phyloP scores from a whole-genome alignment of 805 yeast species.

The Phaffomyces opuntiae region DNA sequence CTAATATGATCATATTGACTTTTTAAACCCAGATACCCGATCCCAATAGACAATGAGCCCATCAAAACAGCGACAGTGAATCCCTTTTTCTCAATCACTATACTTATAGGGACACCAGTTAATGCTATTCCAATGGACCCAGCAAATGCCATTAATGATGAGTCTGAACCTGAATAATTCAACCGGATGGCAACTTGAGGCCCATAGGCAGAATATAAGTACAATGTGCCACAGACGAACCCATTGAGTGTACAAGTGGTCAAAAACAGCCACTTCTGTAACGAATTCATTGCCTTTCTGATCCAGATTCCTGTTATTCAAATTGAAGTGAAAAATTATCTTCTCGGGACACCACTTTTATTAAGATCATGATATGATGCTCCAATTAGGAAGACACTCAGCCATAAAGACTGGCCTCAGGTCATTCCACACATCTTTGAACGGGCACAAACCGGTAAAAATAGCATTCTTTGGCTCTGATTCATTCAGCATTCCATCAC shows the following conservation, averaged over 20 bases:
- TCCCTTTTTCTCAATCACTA: constrained; percentile 56
- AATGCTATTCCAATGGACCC: constrained; percentile 63
- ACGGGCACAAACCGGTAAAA: constrained; percentile 3
- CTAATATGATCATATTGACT: constrained; percentile 39
- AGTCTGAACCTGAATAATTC: constrained; percentile 51
- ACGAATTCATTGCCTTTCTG: background rate
- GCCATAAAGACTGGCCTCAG: background rate
- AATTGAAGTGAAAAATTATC: too few species aligned
- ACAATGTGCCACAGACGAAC: constrained; percentile 65
- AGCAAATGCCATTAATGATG: constrained; percentile 56
- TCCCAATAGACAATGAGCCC: constrained; percentile 42
- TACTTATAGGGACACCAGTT: constrained; percentile 63
- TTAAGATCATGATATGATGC: too few species aligned
- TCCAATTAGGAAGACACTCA: too few species aligned
- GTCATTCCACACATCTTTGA: background rate
- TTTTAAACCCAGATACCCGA: constrained; percentile 52
- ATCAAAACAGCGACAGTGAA: constrained; percentile 43
- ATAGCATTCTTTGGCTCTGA: constrained; percentile 80
- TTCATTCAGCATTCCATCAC: constrained; percentile 51
- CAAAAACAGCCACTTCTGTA: constrained; percentile 6
- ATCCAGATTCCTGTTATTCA: too few species aligned
- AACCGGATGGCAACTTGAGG: constrained; percentile 64
- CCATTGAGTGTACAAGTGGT: constrained; percentile 30
- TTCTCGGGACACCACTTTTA: too few species aligned
- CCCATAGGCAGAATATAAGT: constrained; percentile 68